phyloP scores from a whole-genome alignment of 306 rosid genomes.

The Mucuna pruriens region DNA sequence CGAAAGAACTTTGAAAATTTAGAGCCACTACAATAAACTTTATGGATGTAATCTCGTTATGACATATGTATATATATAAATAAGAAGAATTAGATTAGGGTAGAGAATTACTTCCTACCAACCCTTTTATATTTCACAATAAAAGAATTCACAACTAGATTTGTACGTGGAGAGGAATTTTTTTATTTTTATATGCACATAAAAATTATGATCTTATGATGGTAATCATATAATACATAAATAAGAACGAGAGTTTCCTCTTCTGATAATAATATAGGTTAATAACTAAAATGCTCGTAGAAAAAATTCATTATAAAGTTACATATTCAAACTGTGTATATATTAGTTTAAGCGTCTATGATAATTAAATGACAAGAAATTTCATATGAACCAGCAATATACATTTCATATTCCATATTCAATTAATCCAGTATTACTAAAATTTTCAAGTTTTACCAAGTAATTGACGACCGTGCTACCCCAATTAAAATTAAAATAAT shows the following conservation, averaged over 20 bases:
- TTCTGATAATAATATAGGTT: neutral
- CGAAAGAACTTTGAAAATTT: neutral
- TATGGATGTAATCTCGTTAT: neutral
- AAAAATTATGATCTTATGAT: neutral
- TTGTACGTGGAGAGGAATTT: neutral
- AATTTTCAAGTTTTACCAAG: neutral
- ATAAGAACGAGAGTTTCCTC: no score
- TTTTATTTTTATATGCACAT: neutral
- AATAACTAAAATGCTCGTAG: no score
- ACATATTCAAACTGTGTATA: neutral
- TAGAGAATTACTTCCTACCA: neutral
- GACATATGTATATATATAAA: neutral
- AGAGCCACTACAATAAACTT: neutral
- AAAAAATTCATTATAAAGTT: neutral
- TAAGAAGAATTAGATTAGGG: neutral
- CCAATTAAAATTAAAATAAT: neutral
- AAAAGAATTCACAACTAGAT: neutral
- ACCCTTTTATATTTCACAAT: neutral
- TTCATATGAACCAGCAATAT: neutral
- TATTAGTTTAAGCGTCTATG: neutral
- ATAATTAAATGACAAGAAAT: neutral
- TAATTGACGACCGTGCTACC: neutral
- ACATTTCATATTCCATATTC: neutral
- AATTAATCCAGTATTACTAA: neutral
- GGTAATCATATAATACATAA: neutral